These are phyloP conservation scores for Pleoardoris graminearum DNA, from an alignment of 2,329 filamentous ascomycete genomes.

Conservation along the genomic window DNA sequence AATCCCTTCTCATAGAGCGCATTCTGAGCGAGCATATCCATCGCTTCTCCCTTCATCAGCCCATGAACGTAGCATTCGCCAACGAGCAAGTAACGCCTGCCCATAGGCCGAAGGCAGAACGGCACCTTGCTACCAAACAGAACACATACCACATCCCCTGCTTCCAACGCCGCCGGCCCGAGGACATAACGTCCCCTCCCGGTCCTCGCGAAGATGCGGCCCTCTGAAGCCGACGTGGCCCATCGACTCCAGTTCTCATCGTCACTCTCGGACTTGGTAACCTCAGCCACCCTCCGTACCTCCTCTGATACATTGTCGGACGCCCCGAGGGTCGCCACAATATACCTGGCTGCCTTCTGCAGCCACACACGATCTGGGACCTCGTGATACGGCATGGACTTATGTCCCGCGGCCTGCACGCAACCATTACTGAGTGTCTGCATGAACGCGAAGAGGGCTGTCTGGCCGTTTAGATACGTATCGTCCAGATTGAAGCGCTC, in stretches of 20 bases:
- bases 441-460: too few species aligned
- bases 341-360: too few species aligned
- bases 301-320: not conserved
- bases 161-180: not conserved
- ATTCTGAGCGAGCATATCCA: not conserved
- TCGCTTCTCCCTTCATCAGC: not conserved
- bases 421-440: too few species aligned
- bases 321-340: too few species aligned
- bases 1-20: not conserved
- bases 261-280: not conserved
- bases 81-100: not conserved
- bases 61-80: not conserved
- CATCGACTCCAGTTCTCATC: slow-evolving; percentile 2
- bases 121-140: slow-evolving; percentile 1
- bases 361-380: too few species aligned
- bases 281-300: not conserved
- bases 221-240: not conserved
- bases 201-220: not conserved
- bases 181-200: not conserved
- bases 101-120: not conserved
- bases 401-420: too few species aligned
- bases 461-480: too few species aligned
- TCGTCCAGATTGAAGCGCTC: too few species aligned
- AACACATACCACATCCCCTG: slow-evolving; percentile 2
- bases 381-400: too few species aligned